Conservation (phyloP, 768 basidiomycete species). For the Hebeloma cylindrosporum region DNA sequence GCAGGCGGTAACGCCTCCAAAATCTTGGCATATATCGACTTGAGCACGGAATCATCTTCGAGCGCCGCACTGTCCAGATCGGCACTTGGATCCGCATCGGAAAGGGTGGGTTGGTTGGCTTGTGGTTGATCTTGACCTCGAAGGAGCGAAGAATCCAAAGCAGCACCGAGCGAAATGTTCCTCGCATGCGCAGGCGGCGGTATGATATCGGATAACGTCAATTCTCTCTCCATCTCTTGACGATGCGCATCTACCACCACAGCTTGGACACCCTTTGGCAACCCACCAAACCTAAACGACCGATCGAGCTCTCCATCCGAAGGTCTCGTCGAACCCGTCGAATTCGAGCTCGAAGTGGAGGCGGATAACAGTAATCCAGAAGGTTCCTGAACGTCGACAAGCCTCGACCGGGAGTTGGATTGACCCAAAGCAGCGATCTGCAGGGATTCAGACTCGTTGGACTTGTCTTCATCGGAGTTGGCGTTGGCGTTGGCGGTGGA, state of each 20-base stretch:
- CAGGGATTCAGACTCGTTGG: too few species aligned
- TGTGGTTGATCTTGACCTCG: not conserved
- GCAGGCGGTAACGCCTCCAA: conserved; percentile 32
- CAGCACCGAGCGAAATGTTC: conserved; percentile 36
- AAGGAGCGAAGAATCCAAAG: conserved; percentile 16
- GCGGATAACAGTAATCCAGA: too few species aligned
- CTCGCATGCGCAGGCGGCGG: conserved; percentile 58
- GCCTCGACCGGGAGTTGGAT: too few species aligned
- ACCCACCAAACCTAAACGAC: conserved; percentile 75
- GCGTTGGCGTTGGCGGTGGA: too few species aligned
- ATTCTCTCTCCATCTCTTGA: conserved; percentile 27
- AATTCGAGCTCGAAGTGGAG: too few species aligned
- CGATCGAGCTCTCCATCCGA: conserved; percentile 69
- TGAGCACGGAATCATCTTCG: conserved; percentile 53
- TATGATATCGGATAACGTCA: conserved; percentile 76
- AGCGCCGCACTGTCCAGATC: conserved; percentile 26
- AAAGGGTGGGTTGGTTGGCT: conserved; percentile 5
- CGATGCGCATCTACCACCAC: conserved; percentile 20
- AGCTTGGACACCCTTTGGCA: conserved; percentile 28
- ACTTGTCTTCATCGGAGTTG: too few species aligned
- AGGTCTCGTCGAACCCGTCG: conserved; percentile 33
- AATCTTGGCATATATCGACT: conserved; percentile 55
- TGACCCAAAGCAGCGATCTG: too few species aligned
- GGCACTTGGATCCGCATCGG: not conserved
- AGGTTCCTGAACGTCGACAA: too few species aligned